A percentile compares a stretch with the other conserved stretches of the same genome.
Conservation (phyloP, 805 yeast species). For the Ascoidea rubescens region DNA sequence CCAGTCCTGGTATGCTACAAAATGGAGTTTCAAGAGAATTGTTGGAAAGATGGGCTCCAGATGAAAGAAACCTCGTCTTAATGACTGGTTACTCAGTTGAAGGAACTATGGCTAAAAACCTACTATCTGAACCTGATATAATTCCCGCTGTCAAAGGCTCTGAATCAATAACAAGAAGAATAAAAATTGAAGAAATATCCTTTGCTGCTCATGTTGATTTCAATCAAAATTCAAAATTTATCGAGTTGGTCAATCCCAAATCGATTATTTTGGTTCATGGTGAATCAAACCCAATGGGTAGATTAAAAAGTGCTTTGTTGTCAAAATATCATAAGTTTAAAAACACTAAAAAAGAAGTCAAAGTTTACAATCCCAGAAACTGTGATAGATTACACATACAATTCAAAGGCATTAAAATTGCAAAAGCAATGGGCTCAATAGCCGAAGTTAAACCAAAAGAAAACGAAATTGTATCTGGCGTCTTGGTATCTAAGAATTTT, state of each 20-base stretch:
- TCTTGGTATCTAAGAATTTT: slow-evolving; percentile 82
- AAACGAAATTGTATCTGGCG: slow-evolving; percentile 50
- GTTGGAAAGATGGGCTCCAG: slow-evolving; percentile 95
- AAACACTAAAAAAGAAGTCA: slow-evolving; percentile 81
- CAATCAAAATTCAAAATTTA: slow-evolving; percentile 83
- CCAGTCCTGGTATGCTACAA: slow-evolving; percentile 97
- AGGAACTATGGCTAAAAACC: slow-evolving; percentile 91
- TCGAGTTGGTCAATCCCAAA: slow-evolving; percentile 74
- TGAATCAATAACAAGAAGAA: slow-evolving; percentile 76
- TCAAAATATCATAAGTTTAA: slow-evolving; percentile 73
- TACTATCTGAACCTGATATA: slow-evolving; percentile 80
- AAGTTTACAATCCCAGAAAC: slow-evolving; percentile 84
- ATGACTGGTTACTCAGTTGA: slow-evolving; percentile 97
- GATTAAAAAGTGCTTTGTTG: slow-evolving; percentile 81
- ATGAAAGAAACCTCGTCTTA: slow-evolving; percentile 74
- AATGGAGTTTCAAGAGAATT: slow-evolving; percentile 88
- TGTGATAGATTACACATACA: slow-evolving; percentile 67
- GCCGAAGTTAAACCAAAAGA: slow-evolving; percentile 33
- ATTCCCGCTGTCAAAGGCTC: slow-evolving; percentile 76
- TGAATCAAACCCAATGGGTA: slow-evolving; percentile 96
- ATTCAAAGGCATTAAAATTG: slow-evolving; percentile 74
- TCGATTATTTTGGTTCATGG: slow-evolving; percentile 92
- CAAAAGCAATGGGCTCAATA: slow-evolving; percentile 54
- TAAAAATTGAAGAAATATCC: slow-evolving; percentile 83
- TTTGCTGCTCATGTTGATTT: slow-evolving; percentile 99